Evolutionary conservation across 352 stramenopile species (phyloP), one percentile per base, ranked within the genome.

Genomic region (Globisporangium ultimum): DNA sequence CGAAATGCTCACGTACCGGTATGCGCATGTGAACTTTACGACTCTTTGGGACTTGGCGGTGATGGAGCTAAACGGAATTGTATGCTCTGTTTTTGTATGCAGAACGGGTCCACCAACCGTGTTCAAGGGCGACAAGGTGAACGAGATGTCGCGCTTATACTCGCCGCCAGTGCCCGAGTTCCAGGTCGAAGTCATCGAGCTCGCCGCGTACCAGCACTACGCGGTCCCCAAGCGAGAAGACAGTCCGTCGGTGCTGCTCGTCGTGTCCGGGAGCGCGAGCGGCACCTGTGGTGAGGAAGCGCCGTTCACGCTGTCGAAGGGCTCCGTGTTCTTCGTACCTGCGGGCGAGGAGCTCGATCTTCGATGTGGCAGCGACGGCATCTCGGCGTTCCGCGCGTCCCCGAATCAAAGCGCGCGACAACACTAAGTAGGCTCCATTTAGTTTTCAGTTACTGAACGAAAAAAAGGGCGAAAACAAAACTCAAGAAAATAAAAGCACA

Each of bases 1-100:
- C 48, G 82, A 90, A 14, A 99, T 99, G 95, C 87, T 99, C 20
- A 99, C 96, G 2, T 99, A 99, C 70, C 72, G 79, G 53, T 65
- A 48, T 45, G 58, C 54, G 18, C 47, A 54, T 58, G 18, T 38
- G 24, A 21, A 48, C 3, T 49, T 41, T 48, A 46, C 74, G n/a
- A 71, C 58, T 58, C 68, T 46, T 48, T 63, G n/a, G n/a, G n/a
- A n/a, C n/a, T n/a, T n/a, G n/a, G n/a, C n/a, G n/a, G n/a, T n/a
- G n/a, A n/a, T n/a, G n/a, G n/a, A n/a, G n/a, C n/a, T n/a, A n/a
- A n/a, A n/a, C n/a, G n/a, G n/a, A n/a, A n/a, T n/a, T n/a, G n/a
- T n/a, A n/a, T n/a, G n/a, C n/a, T n/a, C n/a, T n/a, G n/a, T n/a
- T n/a, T n/a, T n/a, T n/a, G n/a, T n/a, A 15, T 41, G 20, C 74